phyloP scores from a whole-genome alignment of 2,329 filamentous ascomycete genomes.

The Calonectria ilicicola region DNA sequence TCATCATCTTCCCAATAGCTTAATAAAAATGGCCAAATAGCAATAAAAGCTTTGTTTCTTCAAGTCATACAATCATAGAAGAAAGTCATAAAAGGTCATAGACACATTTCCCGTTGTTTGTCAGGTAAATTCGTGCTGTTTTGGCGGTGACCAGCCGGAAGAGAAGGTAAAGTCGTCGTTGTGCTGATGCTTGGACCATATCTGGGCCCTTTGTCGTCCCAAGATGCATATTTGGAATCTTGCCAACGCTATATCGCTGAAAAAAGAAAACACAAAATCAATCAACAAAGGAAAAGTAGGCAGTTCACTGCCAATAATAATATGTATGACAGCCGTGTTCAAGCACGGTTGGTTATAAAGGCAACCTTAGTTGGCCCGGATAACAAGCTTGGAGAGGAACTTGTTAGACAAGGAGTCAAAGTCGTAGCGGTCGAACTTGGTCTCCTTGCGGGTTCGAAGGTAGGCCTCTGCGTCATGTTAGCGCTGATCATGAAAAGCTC shows the following conservation, averaged over 20 bases:
- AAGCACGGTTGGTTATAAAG: slow-evolving; percentile 23
- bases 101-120: slow-evolving; percentile 48
- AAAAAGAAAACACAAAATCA: slow-evolving; percentile 40
- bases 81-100: slow-evolving; percentile 52
- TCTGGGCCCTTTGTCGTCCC: slow-evolving; percentile 44
- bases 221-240: slow-evolving; percentile 48
- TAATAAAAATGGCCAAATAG: slow-evolving; percentile 39
- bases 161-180: slow-evolving; percentile 45
- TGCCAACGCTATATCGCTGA: slow-evolving; percentile 60
- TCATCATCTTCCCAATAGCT: slow-evolving; percentile 38
- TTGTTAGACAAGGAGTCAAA: slow-evolving; percentile 98
- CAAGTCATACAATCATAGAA: slow-evolving; percentile 57
- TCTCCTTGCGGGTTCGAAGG: slow-evolving; percentile 81
- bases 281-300: slow-evolving; percentile 44
- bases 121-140: slow-evolving; percentile 46
- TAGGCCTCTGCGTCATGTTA: slow-evolving; percentile 77
- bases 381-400: slow-evolving; percentile 95
- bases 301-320: slow-evolving; percentile 19
- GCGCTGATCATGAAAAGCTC: slow-evolving; percentile 9
- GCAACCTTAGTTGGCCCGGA: slow-evolving; percentile 81
- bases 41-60: slow-evolving; percentile 50
- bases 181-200: slow-evolving; percentile 40
- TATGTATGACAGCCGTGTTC: slow-evolving; percentile 33
- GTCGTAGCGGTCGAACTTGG: slow-evolving; percentile 89
- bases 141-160: slow-evolving; percentile 49